These are phyloP conservation scores for Pneumocystis carinii DNA, from an alignment of 1,139 yeast species.

Conservation along the genomic window DNA sequence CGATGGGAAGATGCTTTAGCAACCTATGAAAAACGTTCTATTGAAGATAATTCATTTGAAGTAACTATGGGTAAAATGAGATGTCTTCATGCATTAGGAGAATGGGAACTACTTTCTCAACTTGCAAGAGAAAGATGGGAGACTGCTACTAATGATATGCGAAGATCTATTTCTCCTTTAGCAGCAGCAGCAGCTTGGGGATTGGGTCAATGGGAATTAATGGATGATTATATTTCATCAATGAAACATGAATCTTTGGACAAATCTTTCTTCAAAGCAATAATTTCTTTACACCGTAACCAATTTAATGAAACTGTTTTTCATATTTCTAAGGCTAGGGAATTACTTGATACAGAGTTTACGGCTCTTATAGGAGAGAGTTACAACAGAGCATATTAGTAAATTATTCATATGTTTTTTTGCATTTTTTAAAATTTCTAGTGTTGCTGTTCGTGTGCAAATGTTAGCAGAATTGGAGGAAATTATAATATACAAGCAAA, in stretches of 20 bases:
- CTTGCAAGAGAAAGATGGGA: slow-evolving; percentile 81
- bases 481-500: slow-evolving; percentile 70
- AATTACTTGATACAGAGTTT: slow-evolving; percentile 76
- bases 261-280: slow-evolving; percentile 84
- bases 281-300: slow-evolving; percentile 69
- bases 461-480: slow-evolving; percentile 95
- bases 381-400: slow-evolving; percentile 73
- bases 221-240: slow-evolving; percentile 78
- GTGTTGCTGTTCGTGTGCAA: slow-evolving; percentile 90
- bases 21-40: slow-evolving; percentile 57
- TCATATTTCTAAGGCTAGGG: slow-evolving; percentile 75
- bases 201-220: slow-evolving; percentile 90
- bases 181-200: slow-evolving; percentile 99
- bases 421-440: slow-evolving; percentile 19
- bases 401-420: background rate
- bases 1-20: slow-evolving; percentile 96
- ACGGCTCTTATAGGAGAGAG: slow-evolving; percentile 92
- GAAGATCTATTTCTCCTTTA: slow-evolving; percentile 82
- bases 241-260: slow-evolving; percentile 91
- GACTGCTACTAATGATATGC: slow-evolving; percentile 52
- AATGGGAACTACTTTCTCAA: slow-evolving; percentile 86
- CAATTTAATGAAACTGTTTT: slow-evolving; percentile 68
- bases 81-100: slow-evolving; percentile 92
- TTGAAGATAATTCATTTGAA: slow-evolving; percentile 40
- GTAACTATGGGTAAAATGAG: slow-evolving; percentile 96